A percentile compares a stretch with the other conserved stretches of the same genome.
These are phyloP conservation scores for Protomyces macrosporus DNA, from an alignment of 1,139 yeast genomes.

Conservation along the genomic window DNA sequence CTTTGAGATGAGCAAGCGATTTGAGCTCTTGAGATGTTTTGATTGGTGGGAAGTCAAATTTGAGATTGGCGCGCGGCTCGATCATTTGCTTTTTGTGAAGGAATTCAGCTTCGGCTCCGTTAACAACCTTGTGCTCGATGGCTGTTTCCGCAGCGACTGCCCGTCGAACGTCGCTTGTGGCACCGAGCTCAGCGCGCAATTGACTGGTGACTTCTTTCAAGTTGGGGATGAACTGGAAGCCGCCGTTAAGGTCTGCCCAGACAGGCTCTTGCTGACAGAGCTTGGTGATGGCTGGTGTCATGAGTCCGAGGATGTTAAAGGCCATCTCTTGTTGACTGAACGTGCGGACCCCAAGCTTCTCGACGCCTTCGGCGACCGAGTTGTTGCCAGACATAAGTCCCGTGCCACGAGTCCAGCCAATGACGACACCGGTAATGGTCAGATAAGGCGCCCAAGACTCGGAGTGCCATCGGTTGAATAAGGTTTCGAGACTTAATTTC, in stretches of 20 bases:
- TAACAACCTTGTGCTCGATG: conserved; percentile 83
- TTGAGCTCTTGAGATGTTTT: conserved; percentile 72
- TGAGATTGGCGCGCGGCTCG: conserved; percentile 92
- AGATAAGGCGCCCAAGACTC: conserved; percentile 94
- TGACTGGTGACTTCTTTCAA: conserved; percentile 80
- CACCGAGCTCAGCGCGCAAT: conserved; percentile 74
- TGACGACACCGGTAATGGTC: conserved; percentile 95
- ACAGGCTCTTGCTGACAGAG: conserved; percentile 91
- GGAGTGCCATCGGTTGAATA: conserved; percentile 97
- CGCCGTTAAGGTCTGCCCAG: conserved; percentile 98
- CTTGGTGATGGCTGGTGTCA: conserved; percentile 79
- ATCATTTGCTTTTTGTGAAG: conserved; percentile 70
- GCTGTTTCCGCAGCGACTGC: conserved; percentile 93
- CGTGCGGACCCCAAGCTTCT: conserved; percentile 91
- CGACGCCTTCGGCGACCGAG: conserved; percentile 96
- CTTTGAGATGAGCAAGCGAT: conserved; percentile 64
- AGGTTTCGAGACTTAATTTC: conserved; percentile 86
- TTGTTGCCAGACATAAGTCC: conserved; percentile 97
- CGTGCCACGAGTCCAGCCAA: conserved; percentile 99
- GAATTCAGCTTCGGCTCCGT: conserved; percentile 84
- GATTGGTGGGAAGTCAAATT: conserved; percentile 85
- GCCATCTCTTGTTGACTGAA: conserved; percentile 99
- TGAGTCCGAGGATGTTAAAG: conserved; percentile 87
- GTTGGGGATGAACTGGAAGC: conserved; percentile 87
- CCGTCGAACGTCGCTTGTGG: conserved; percentile 85